Evolutionary conservation across 129 eudicot species (phyloP).

Genomic region (Oenanthe sinensis): DNA sequence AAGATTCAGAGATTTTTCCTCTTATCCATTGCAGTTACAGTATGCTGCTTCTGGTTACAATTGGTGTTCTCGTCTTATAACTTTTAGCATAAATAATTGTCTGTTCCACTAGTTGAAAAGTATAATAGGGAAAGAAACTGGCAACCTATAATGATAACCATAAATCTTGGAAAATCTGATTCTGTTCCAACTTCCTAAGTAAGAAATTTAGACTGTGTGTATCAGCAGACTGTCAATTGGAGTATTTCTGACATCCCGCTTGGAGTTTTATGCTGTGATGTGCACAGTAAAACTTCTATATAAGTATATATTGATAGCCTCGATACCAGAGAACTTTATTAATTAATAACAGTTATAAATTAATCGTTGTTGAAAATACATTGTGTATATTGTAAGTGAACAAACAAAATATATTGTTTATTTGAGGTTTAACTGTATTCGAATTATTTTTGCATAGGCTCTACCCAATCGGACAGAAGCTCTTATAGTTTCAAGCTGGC

Average conservation of each 20-base stretch:
- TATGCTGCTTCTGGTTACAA: background rate
- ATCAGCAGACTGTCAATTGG: background rate
- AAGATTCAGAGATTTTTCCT: background rate
- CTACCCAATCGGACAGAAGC: conserved; percentile 72
- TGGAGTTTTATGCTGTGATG: background rate
- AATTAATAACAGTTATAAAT: background rate
- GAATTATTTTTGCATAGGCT: conserved; percentile 36
- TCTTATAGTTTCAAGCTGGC: conserved; percentile 87
- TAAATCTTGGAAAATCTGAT: background rate
- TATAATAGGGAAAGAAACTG: background rate
- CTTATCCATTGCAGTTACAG: background rate
- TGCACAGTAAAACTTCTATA: background rate
- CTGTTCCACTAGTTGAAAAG: background rate
- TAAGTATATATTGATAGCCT: background rate
- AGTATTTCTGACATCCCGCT: background rate
- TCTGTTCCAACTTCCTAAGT: background rate
- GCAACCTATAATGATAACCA: background rate
- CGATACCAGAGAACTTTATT: background rate
- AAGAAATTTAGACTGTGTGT: background rate
- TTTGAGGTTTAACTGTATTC: background rate
- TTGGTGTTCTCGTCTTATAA: background rate
- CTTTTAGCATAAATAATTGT: background rate
- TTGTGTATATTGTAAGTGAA: background rate
- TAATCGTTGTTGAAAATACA: background rate
- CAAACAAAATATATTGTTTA: background rate